Evolutionary conservation across 345 rosid species (phyloP).

Genomic region (Adansonia digitata): DNA sequence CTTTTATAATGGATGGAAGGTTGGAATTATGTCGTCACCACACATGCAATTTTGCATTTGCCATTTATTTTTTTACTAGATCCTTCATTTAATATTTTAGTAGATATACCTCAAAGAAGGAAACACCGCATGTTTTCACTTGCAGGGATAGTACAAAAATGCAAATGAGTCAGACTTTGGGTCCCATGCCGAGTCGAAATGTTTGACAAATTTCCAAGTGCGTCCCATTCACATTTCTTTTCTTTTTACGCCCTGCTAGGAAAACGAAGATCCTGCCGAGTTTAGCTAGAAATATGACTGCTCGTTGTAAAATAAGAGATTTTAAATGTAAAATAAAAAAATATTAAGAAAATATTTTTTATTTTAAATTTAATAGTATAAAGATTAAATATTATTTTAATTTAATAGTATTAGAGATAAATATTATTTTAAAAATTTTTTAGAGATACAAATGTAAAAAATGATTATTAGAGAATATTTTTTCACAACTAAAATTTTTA

Average conservation of each 20-base stretch:
- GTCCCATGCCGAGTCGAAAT: neutral
- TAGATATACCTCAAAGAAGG: neutral
- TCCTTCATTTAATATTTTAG: neutral
- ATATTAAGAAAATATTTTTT: no score
- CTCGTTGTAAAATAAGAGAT: no score
- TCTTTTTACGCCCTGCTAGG: no score
- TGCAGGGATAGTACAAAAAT: neutral
- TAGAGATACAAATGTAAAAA: no score
- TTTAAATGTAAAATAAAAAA: no score
- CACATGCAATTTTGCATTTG: neutral
- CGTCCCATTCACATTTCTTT: neutral
- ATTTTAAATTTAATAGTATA: no score
- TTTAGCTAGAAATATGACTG: no score
- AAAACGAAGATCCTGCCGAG: neutral
- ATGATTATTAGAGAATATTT: no score
- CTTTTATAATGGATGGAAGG: neutral
- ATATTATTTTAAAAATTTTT: no score
- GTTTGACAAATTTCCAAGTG: neutral
- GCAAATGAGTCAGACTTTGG: neutral
- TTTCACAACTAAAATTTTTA: no score
- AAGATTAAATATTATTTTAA: no score
- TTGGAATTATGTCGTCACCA: neutral
- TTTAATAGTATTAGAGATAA: no score
- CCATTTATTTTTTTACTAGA: neutral
- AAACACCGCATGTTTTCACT: neutral